A percentile compares a stretch with the other conserved stretches of the same genome.
Conservation (phyloP, 2,329 filamentous ascomycete species). For the Colletotrichum noveboracense region DNA sequence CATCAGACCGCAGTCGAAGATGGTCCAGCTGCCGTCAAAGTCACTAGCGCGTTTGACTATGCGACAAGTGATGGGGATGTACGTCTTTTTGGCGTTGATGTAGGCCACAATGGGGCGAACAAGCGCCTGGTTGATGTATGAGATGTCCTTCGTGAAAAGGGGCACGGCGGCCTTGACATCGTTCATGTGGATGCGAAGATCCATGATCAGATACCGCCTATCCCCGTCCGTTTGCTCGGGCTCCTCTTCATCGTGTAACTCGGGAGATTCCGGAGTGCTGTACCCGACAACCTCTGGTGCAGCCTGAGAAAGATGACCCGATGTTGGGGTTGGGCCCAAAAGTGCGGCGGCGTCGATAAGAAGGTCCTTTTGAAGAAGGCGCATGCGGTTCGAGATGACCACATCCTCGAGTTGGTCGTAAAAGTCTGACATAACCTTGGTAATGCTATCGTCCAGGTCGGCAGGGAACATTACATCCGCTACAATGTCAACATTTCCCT, state of each 20-base stretch:
- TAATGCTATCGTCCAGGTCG: conserved; percentile 86
- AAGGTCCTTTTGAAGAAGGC: conserved; percentile 57
- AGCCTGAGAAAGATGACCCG: conserved; percentile 37
- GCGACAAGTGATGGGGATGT: conserved; percentile 93
- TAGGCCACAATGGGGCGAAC: conserved; percentile 97
- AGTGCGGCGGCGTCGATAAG: conserved; percentile 25
- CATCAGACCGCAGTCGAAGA: conserved; percentile 93
- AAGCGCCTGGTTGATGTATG: conserved; percentile 94
- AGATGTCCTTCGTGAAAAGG: conserved; percentile 88
- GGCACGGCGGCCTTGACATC: conserved; percentile 93
- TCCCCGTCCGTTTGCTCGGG: conserved; percentile 50
- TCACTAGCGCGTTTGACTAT: conserved; percentile 89
- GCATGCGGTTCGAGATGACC: conserved; percentile 78
- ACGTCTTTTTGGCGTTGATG: conserved; percentile 93
- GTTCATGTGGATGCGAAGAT: conserved; percentile 93
- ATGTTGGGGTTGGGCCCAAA: conserved; percentile 30
- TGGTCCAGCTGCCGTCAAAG: conserved; percentile 94
- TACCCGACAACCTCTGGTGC: neutral
- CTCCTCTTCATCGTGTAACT: neutral
- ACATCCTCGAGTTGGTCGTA: conserved; percentile 96
- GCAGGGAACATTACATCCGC: conserved; percentile 94
- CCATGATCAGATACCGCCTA: conserved; percentile 87
- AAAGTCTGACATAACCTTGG: conserved; percentile 95
- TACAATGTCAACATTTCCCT: conserved; percentile 96
- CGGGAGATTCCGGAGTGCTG: neutral